Percentiles rank a stretch among this genome's conserved stretches.
These are phyloP conservation scores for Kluyveromyces sp. DNA, from an alignment of 1,139 yeast genomes.

Conservation along the genomic window DNA sequence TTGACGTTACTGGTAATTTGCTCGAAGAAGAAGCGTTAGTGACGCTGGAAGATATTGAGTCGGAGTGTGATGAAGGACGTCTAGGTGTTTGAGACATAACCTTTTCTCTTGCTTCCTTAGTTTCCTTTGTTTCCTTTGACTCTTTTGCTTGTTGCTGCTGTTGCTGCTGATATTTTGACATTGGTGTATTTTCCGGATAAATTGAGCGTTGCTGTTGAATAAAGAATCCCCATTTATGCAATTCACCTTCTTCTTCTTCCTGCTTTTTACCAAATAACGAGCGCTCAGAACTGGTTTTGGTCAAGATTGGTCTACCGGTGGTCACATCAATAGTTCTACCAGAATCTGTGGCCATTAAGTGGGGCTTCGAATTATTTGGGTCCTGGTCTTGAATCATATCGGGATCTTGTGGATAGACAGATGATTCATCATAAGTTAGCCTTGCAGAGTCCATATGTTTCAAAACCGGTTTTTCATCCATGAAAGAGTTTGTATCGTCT, in stretches of 20 bases:
- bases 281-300: slow-evolving; percentile 57
- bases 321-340: slow-evolving; percentile 58
- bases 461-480: slow-evolving; percentile 9
- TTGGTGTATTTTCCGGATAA: slow-evolving; percentile 28
- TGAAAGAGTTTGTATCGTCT: slow-evolving; percentile 4
- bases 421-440: slow-evolving; percentile 12
- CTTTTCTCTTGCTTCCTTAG: neutral
- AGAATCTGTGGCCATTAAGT: slow-evolving; percentile 56
- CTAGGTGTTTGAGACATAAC: neutral
- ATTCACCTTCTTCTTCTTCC: slow-evolving; percentile 87
- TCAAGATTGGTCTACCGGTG: slow-evolving; percentile 65
- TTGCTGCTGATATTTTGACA: neutral
- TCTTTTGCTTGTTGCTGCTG: slow-evolving; percentile 7
- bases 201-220: slow-evolving; percentile 51
- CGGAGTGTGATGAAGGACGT: neutral
- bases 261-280: slow-evolving; percentile 63
- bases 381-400: slow-evolving; percentile 7
- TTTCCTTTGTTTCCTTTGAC: neutral
- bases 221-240: slow-evolving; percentile 75
- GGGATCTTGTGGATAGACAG: slow-evolving; percentile 7
- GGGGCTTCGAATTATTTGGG: slow-evolving; percentile 39
- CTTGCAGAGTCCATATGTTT: slow-evolving; percentile 22
- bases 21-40: neutral
- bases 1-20: slow-evolving; percentile 5
- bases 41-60: neutral